Evolutionary conservation across 306 rosid genomes (phyloP).

Genomic region (Rosa lucieae): DNA sequence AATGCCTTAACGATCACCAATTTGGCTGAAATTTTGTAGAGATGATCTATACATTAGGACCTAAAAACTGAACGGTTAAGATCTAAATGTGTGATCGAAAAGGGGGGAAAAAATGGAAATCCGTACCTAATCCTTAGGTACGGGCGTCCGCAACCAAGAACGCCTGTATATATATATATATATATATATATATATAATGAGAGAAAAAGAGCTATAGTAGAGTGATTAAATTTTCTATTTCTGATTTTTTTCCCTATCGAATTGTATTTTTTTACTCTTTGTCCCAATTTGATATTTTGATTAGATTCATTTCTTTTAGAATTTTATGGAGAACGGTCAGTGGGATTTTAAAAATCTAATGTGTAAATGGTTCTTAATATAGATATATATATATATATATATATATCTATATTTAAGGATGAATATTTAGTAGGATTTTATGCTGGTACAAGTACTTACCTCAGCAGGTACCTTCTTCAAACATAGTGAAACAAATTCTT

Average conservation of each 20-base stretch:
- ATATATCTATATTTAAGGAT: background rate
- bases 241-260: background rate
- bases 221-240: background rate
- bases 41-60: too few relatives aligned
- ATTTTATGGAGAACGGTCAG: background rate
- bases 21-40: too few relatives aligned
- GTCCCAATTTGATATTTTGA: too few relatives aligned
- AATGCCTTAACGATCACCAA: too few relatives aligned
- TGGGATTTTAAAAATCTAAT: background rate
- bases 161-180: too few relatives aligned
- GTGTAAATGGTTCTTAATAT: background rate
- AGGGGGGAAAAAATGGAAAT: too few relatives aligned
- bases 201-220: background rate
- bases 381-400: background rate
- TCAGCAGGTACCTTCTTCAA: slow-evolving; percentile 94
- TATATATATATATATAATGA: too few relatives aligned
- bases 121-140: too few relatives aligned
- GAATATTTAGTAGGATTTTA: background rate
- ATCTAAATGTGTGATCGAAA: too few relatives aligned
- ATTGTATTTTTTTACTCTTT: background rate
- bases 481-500: slow-evolving; percentile 91
- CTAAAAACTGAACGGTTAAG: too few relatives aligned
- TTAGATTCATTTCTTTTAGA: background rate
- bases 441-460: slow-evolving; percentile 48
- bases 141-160: too few relatives aligned